Conservation (phyloP, 495 filamentous ascomycete species). For the Talaromyces thailandensis region DNA sequence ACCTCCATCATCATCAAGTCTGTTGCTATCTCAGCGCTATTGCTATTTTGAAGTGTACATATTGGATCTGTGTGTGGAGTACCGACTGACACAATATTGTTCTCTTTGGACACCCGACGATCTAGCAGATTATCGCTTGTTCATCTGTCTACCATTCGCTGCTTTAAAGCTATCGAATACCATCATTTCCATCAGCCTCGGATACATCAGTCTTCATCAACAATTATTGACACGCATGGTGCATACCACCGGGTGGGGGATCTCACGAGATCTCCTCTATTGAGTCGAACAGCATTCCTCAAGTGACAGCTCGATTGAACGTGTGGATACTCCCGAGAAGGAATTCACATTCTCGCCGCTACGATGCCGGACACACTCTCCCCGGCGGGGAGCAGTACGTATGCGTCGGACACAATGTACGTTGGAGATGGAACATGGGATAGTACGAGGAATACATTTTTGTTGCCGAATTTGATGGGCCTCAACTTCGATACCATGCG, state of each 20-base stretch:
- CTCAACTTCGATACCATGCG: constrained; percentile 90
- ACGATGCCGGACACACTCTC: constrained; percentile 36
- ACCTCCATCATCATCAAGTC: constrained; percentile 1
- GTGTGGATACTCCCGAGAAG: background rate
- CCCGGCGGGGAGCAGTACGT: constrained; percentile 71
- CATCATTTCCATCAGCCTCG: background rate
- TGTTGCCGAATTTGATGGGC: constrained; percentile 78
- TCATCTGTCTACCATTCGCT: background rate
- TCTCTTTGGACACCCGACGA: background rate
- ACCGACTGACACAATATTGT: background rate
- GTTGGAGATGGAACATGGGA: constrained; percentile 96
- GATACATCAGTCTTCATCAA: background rate
- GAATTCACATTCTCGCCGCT: background rate
- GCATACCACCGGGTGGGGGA: constrained; percentile 38
- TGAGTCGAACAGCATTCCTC: constrained; percentile 24
- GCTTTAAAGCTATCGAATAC: background rate
- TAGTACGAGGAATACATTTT: constrained; percentile 69
- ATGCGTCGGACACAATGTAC: constrained; percentile 70
- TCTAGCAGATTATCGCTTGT: background rate
- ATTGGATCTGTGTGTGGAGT: background rate
- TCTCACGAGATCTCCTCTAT: constrained; percentile 39
- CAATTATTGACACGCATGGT: constrained; percentile 28
- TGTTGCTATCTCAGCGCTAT: background rate
- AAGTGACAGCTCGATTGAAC: constrained; percentile 12
- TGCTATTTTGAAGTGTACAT: background rate